These are phyloP conservation scores for Colletotrichum sp. DNA, from an alignment of 2,329 filamentous ascomycete genomes.

Conservation along the genomic window DNA sequence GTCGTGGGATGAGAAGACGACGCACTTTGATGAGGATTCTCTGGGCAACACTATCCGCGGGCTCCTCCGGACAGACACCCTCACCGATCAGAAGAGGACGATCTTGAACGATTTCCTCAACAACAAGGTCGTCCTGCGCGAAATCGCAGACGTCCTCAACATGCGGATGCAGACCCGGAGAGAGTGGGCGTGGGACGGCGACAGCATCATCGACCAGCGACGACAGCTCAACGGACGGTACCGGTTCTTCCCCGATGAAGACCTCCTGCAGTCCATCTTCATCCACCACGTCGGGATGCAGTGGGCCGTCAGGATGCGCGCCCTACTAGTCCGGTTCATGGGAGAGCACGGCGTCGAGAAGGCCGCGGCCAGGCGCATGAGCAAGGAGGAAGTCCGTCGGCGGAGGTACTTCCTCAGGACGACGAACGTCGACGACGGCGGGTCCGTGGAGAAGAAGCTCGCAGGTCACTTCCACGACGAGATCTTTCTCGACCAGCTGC, in stretches of 20 bases:
- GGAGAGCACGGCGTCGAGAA: conserved; percentile 34
- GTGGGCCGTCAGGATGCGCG: conserved; percentile 38
- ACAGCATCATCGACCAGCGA: conserved; percentile 39
- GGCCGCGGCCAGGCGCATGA: conserved; percentile 25
- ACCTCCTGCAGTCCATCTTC: conserved; percentile 48
- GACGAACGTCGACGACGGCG: background rate
- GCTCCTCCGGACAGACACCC: conserved; percentile 42
- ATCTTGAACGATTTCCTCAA: conserved; percentile 42
- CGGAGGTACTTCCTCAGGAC: conserved; percentile 48
- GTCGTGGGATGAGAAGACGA: conserved; percentile 22
- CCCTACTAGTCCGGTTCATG: conserved; percentile 28
- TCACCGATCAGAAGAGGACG: conserved; percentile 46
- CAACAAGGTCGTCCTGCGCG: conserved; percentile 42
- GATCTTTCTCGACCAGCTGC: conserved; percentile 64
- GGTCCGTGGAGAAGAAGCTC: conserved; percentile 36
- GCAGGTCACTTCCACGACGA: conserved; percentile 40
- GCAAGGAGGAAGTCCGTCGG: conserved; percentile 40
- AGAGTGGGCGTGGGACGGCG: conserved; percentile 43
- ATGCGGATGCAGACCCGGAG: conserved; percentile 44
- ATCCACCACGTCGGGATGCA: conserved; percentile 43
- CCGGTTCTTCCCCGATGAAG: conserved; percentile 60
- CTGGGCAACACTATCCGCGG: conserved; percentile 40
- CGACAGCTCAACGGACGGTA: conserved; percentile 54
- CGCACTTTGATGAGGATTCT: conserved; percentile 34
- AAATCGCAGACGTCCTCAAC: conserved; percentile 50